Percentiles rank a stretch among this genome's conserved stretches.
Conservation (phyloP, 2,329 filamentous ascomycete genomes). For the Cladosporium sp. region DNA sequence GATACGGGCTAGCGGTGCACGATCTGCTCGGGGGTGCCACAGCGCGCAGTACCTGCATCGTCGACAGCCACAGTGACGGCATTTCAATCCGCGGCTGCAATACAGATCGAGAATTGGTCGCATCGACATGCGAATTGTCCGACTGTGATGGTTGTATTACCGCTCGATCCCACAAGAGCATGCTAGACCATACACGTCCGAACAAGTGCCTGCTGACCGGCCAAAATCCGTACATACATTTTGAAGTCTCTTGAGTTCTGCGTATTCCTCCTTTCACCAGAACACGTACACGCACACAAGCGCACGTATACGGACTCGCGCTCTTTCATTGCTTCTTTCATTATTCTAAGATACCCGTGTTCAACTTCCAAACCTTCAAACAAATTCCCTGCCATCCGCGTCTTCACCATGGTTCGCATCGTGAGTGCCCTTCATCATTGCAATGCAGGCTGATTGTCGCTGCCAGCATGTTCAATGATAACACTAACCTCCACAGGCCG, state of each 20-base stretch:
- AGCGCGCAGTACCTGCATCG: not conserved
- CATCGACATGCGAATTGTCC: not conserved
- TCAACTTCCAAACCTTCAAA: not conserved
- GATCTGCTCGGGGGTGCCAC: slow-evolving; percentile 3
- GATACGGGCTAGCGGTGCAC: not conserved
- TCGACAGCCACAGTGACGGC: not conserved
- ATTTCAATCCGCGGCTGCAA: not conserved
- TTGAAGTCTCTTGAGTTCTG: not conserved
- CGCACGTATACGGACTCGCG: not conserved
- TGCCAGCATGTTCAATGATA: not conserved
- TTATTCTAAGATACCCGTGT: not conserved
- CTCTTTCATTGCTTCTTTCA: not conserved
- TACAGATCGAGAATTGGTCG: not conserved
- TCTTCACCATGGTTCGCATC: slow-evolving; percentile 4
- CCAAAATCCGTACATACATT: not conserved
- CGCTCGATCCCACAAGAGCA: not conserved
- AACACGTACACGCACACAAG: not conserved
- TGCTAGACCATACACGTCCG: not conserved
- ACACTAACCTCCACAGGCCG: slow-evolving; percentile 53
- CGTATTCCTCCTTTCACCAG: not conserved
- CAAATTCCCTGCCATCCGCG: not conserved
- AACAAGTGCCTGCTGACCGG: not conserved
- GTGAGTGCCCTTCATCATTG: not conserved
- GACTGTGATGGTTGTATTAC: not conserved
- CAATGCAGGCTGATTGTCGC: not conserved